Evolutionary conservation across 768 basidiomycete genomes (phyloP).

Genomic region (Tylopilus subfusipes): DNA sequence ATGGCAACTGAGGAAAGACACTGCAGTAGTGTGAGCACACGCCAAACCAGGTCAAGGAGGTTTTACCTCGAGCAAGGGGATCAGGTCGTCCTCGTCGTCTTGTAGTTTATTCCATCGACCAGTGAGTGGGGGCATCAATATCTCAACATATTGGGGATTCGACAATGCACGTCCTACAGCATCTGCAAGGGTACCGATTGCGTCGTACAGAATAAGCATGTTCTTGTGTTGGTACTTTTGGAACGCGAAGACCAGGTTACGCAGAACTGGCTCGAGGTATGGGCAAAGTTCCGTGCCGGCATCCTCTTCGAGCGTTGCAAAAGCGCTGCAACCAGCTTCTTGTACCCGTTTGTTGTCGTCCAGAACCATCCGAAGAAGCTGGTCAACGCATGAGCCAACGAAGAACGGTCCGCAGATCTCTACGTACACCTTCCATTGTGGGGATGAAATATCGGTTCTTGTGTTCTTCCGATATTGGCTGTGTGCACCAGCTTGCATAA

Average conservation of each 20-base stretch:
- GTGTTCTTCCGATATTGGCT: conserved; percentile 79
- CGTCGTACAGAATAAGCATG: conserved; percentile 96
- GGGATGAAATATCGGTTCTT: conserved; percentile 90
- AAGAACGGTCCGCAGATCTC: conserved; percentile 15
- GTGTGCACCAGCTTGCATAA: conserved; percentile 97
- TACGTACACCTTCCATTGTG: conserved; percentile 92
- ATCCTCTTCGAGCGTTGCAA: conserved; percentile 97
- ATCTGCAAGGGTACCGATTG: conserved; percentile 97
- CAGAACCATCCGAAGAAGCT: conserved; percentile 96
- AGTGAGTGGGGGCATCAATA: conserved; percentile 93
- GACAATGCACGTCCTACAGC: conserved; percentile 88
- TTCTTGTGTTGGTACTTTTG: conserved; percentile 99
- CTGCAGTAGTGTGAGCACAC: conserved; percentile 39
- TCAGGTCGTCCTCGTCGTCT: conserved; percentile 89
- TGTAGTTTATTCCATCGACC: conserved; percentile 85
- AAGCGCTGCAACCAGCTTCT: conserved; percentile 98
- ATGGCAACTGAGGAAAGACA: conserved; percentile 97
- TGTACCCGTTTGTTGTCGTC: conserved; percentile 99
- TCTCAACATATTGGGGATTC: conserved; percentile 85
- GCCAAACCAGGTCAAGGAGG: neutral
- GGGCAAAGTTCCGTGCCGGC: conserved; percentile 87
- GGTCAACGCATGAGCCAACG: conserved; percentile 1
- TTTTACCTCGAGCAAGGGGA: conserved; percentile 90
- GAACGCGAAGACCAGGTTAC: conserved; percentile 94
- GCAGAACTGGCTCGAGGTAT: conserved; percentile 91